A percentile compares a stretch with the other conserved stretches of the same genome.
These are phyloP conservation scores for Podospora conica DNA, from an alignment of 495 filamentous ascomycete species.

Conservation along the genomic window DNA sequence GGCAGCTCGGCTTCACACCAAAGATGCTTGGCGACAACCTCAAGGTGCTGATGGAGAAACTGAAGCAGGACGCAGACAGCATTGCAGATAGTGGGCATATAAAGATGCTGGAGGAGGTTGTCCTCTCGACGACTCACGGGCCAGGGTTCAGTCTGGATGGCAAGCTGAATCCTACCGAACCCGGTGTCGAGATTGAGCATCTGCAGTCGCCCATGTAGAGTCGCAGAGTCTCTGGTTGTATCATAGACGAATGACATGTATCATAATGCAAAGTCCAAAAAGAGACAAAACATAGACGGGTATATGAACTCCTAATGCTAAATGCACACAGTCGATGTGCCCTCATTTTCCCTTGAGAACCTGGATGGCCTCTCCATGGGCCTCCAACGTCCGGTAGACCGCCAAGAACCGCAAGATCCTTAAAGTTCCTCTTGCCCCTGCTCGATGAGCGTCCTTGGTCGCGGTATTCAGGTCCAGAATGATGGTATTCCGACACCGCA, in stretches of 20 bases:
- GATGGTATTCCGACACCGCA: constrained; percentile 59
- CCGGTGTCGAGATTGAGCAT: constrained; percentile 46
- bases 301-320: constrained; percentile 23
- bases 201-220: constrained; percentile 46
- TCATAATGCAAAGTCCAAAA: constrained; percentile 30
- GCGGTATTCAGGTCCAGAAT: constrained; percentile 77
- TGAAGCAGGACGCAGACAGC: constrained; percentile 69
- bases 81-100: constrained; percentile 59
- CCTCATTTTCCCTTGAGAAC: constrained; percentile 49
- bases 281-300: constrained; percentile 21
- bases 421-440: constrained; percentile 46
- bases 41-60: constrained; percentile 61
- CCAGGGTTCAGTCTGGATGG: constrained; percentile 85
- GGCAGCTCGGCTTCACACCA: constrained; percentile 84
- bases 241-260: constrained; percentile 39
- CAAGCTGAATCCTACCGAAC: constrained; percentile 56
- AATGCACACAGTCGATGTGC: background rate
- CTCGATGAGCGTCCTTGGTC: constrained; percentile 60
- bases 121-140: constrained; percentile 80
- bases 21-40: constrained; percentile 82
- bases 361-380: constrained; percentile 67
- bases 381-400: constrained; percentile 73
- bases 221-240: constrained; percentile 23
- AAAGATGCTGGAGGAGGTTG: constrained; percentile 88
- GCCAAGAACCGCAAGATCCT: constrained; percentile 63